A percentile compares a stretch with the other conserved stretches of the same genome.
Conservation (phyloP, 2,329 filamentous ascomycete species). For the Erysiphe neolycopersici region DNA sequence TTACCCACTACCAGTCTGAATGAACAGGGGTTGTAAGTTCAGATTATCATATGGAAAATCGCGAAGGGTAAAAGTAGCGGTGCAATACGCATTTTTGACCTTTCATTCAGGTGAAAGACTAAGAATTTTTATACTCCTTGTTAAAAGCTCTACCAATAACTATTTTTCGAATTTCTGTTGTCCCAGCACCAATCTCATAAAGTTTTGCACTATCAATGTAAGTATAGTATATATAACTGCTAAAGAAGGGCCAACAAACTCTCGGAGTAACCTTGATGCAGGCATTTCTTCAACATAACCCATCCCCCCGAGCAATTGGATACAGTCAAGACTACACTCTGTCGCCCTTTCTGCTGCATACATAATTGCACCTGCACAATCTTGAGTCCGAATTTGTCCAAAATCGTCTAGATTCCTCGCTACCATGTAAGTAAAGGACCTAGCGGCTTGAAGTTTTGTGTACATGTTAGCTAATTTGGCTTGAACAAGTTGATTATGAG, state of each 20-base stretch:
- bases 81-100: too few relatives aligned
- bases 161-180: conserved; percentile 79
- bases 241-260: conserved; percentile 13
- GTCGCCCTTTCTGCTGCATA: conserved; percentile 82
- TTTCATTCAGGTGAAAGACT: too few relatives aligned
- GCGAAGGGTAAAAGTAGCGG: too few relatives aligned
- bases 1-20: too few relatives aligned
- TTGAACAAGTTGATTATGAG: conserved; percentile 79
- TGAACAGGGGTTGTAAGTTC: too few relatives aligned
- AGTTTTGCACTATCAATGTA: conserved; percentile 32
- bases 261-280: conserved; percentile 56
- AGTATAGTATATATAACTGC: conserved; percentile 4
- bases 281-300: conserved; percentile 92
- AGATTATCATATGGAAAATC: too few relatives aligned
- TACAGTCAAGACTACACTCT: conserved; percentile 62
- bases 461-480: conserved; percentile 94
- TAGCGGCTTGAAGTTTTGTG: conserved; percentile 61
- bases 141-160: conserved; percentile 41
- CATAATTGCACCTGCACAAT: conserved; percentile 82
- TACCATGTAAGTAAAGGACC: conserved; percentile 70
- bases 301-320: conserved; percentile 84
- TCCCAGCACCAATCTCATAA: conserved; percentile 93
- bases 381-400: conserved; percentile 50
- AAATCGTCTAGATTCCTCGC: conserved; percentile 57
- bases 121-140: conserved; percentile 9